Conservation (phyloP, 23 red algal species). For the Gracilaria domingensis region DNA sequence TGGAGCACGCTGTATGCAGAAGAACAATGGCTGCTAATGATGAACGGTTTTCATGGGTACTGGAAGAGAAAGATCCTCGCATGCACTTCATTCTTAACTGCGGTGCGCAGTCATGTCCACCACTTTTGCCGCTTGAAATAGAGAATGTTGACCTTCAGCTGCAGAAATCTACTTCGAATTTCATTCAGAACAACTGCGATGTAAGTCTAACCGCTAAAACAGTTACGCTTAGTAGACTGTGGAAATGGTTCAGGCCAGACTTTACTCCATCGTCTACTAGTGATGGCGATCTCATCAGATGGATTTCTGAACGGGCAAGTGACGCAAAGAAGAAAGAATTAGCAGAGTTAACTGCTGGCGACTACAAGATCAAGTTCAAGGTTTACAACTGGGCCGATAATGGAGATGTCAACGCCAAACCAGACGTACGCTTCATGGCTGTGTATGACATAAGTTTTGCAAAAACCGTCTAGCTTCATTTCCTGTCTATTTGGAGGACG, state of each 20-base stretch:
- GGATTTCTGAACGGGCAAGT: slow-evolving; percentile 64
- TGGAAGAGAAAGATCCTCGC: slow-evolving; percentile 71
- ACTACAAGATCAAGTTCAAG: slow-evolving; percentile 71
- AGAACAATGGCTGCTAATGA: slow-evolving; percentile 42
- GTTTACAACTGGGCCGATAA: slow-evolving; percentile 84
- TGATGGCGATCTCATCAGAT: slow-evolving; percentile 53
- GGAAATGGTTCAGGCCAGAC: slow-evolving; percentile 76
- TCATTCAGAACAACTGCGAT: slow-evolving; percentile 70
- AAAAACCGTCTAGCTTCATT: slow-evolving; percentile 22
- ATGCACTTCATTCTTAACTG: slow-evolving; percentile 92
- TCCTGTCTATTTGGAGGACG: neutral
- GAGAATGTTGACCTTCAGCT: slow-evolving; percentile 51
- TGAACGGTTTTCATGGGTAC: neutral
- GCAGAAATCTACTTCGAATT: slow-evolving; percentile 32
- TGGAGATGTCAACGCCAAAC: slow-evolving; percentile 70
- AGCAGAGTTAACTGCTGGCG: slow-evolving; percentile 21
- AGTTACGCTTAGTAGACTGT: slow-evolving; percentile 69
- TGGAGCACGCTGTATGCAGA: slow-evolving; percentile 73
- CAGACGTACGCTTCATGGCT: slow-evolving; percentile 71
- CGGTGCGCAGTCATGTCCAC: slow-evolving; percentile 79
- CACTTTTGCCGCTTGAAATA: slow-evolving; percentile 30
- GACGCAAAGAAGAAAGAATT: slow-evolving; percentile 17
- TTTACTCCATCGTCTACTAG: slow-evolving; percentile 53
- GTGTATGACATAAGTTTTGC: slow-evolving; percentile 78
- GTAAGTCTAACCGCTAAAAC: slow-evolving; percentile 42